Base-by-base conservation (phyloP, 352 stramenopile genomes). In the Hyaloperonospora arabidopsidis region DNA sequence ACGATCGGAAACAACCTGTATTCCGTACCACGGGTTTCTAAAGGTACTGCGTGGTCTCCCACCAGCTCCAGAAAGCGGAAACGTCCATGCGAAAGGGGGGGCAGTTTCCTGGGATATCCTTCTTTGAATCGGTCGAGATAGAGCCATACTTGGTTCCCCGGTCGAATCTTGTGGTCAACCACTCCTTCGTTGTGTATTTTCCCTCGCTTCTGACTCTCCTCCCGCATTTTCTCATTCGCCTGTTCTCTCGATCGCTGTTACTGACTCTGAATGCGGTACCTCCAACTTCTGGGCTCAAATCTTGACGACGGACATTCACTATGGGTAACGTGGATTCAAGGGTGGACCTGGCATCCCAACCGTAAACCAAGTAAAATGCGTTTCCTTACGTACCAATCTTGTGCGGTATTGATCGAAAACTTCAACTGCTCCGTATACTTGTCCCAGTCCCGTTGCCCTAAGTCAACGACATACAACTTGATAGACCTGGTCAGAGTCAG, bases 381-480 rank as follows among this genome's bases (percentile, higher is more conserved):
- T 49, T 2, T 59, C 44, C 6, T 35, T 36, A 14, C 44, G 43
- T 1, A 45, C 1, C 54, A 36, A 44, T 58, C 56, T 2, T 56
- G 32, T 3, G 50, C 40, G 14, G 51, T 53, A 14, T 59, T 59
- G 1, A 65, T 3, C 0, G 46, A 36, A 13, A 55, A 59, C 0
- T 45, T 59, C 7, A 59, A 32, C 0, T 50, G 45, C 7, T 54
- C 49, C 0, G 45, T 36, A 47, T 63, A 63, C n/a, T 56, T 32
- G 17, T 56, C 54, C 45, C 53, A 60, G 12, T n/a, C n/a, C n/a
- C n/a, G n/a, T n/a, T 55, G 48, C 17, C 56, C 19, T 2, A 49
- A 13, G n/a, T 62, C 55, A 3, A 17, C 13, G 3, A 51, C 45
- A 22, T 63, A 63, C 36, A 58, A 54, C 44, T 58, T 63, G 0